Percentiles rank a stretch among this genome's conserved stretches.
phyloP scores from a whole-genome alignment of 441 rosid species.

The Jatropha multifida region DNA sequence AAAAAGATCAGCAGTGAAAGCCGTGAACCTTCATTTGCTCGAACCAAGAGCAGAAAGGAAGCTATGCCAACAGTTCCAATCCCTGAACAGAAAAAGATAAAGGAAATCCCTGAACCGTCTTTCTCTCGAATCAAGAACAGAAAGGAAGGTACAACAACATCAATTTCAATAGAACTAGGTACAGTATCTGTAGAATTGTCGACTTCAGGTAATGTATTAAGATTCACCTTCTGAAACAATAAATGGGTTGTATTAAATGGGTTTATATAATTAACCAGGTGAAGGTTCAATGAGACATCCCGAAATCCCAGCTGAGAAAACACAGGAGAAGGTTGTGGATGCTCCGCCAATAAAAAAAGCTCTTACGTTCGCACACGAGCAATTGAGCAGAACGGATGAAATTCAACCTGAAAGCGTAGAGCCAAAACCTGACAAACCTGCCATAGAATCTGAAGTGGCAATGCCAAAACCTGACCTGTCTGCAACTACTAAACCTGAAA shows the following conservation, averaged over 20 bases:
- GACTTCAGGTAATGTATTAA: not conserved
- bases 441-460: constrained; percentile 26
- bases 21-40: constrained; percentile 23
- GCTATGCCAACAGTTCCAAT: constrained; percentile 6
- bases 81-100: constrained; percentile 24
- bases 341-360: constrained; percentile 31
- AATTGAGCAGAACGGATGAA: constrained; percentile 12
- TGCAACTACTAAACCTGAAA: constrained; percentile 21
- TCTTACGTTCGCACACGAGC: constrained; percentile 26
- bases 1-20: constrained; percentile 20
- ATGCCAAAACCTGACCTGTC: constrained; percentile 24
- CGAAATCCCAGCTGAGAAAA: constrained; percentile 11
- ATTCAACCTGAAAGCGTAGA: constrained; percentile 27
- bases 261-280: not conserved
- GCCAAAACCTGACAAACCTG: constrained; percentile 22
- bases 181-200: not conserved
- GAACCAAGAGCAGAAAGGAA: constrained; percentile 41
- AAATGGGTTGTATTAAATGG: not conserved
- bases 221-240: not conserved
- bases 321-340: constrained; percentile 13
- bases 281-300: not conserved
- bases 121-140: constrained; percentile 34
- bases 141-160: constrained; percentile 25
- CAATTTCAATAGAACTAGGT: constrained; percentile 29
- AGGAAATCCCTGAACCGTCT: constrained; percentile 20